Percentiles rank a stretch among this genome's conserved stretches.
phyloP scores from a whole-genome alignment of 768 basidiomycete species.

The Leccinum ochraceum region DNA sequence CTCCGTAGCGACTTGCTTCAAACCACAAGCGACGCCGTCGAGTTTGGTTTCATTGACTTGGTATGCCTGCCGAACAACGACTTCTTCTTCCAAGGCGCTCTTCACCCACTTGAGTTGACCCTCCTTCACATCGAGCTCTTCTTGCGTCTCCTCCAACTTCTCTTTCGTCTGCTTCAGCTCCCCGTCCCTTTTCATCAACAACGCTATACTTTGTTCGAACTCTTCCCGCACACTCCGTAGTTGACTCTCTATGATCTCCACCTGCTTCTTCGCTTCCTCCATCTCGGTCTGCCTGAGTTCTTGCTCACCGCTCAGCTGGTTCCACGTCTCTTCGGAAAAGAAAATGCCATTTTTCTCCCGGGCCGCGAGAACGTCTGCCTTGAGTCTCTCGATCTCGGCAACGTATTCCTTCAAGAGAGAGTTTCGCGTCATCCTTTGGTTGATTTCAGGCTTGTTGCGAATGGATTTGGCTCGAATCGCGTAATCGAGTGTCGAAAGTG shows the following conservation, averaged over 20 bases:
- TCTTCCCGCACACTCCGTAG: conserved; percentile 81
- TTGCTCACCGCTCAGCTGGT: conserved; percentile 74
- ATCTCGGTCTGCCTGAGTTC: conserved; percentile 75
- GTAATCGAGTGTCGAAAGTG: conserved; percentile 95
- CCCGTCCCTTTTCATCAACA: conserved; percentile 72
- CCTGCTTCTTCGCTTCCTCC: conserved; percentile 80
- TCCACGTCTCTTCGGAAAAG: conserved; percentile 90
- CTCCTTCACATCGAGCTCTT: conserved; percentile 52
- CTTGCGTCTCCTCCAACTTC: conserved; percentile 52
- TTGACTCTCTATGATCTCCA: conserved; percentile 82
- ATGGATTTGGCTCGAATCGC: conserved; percentile 95
- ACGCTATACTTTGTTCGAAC: conserved; percentile 84
- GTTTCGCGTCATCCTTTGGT: conserved; percentile 91
- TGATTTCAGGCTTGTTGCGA: conserved; percentile 91
- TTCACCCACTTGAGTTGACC: conserved; percentile 60
- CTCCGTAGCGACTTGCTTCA: conserved; percentile 68
- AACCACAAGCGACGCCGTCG: conserved; percentile 67
- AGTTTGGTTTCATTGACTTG: conserved; percentile 70
- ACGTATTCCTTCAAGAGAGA: conserved; percentile 93
- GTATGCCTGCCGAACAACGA: conserved; percentile 73
- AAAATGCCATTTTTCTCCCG: conserved; percentile 97
- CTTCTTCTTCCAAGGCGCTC: conserved; percentile 74
- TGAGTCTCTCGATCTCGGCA: conserved; percentile 89
- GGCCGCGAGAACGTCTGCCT: conserved; percentile 86
- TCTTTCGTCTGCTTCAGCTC: conserved; percentile 69